Evolutionary conservation across 345 rosid species (phyloP), one percentile per base, ranked within the genome.

Genomic region (Camelina hispida): DNA sequence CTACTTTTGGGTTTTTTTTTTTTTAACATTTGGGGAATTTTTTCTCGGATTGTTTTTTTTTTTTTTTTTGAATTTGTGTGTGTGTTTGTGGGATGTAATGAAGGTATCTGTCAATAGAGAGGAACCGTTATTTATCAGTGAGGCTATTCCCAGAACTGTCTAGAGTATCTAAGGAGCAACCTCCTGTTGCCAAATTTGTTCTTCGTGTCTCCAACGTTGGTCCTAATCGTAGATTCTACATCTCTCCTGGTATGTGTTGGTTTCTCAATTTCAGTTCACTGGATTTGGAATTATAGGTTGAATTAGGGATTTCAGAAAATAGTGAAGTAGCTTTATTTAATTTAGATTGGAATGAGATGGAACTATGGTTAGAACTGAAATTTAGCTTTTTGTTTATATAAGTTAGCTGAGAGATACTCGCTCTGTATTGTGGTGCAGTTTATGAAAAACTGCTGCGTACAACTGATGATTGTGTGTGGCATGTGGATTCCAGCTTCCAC

Each of bases 51-150:
- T 68, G 30, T 35, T 69, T 13, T 6, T 2, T 52, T 9, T 9
- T 42, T 38, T 1, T 52, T 50, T 38, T 12, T 34, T 34, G 37
- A 34, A 34, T 34, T 34, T 34, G 37, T 34, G 37, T 34, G 37
- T 34, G 35, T 32, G 35, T 6, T 32, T 62, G 10, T 50, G 28
- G 43, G 30, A 46, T 58, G 0, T 6, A 34, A 34, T 71, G 72
- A 74, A 94, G 97, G 98, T 86, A 89, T 80, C 76, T 94, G 25
- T 91, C 91, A 28, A 73, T 90, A 30, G 98, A 94, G 85, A 91
- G 87, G 86, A 91, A 88, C 71, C 93, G 98, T 16, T 86, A 74
- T 66, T 70, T 94, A 62, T 81, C 83, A 50, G 76, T 94, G 43
- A 86, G 91, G 62, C 72, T 94, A n/a, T 94, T 88, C 77, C 96